Percentiles rank a stretch among this genome's conserved stretches.
phyloP scores from a whole-genome alignment of 2,329 filamentous ascomycete species.

The Emergomyces orientalis region DNA sequence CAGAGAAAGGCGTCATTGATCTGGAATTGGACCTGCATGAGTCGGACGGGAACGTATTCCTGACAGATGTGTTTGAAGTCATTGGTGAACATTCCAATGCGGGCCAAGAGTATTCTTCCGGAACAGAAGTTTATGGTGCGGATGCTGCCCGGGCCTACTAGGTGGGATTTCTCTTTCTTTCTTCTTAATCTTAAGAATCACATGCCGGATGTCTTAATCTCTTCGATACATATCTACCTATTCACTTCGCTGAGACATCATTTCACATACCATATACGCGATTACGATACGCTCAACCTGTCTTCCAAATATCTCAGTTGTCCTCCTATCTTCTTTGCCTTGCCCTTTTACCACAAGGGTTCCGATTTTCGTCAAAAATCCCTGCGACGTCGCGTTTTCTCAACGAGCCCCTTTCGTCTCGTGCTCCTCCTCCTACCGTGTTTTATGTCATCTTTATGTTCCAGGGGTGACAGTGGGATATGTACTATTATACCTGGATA shows the following conservation, averaged over 20 bases:
- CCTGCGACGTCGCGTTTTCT: neutral
- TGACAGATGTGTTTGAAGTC: neutral
- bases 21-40: neutral
- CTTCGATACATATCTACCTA: neutral
- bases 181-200: neutral
- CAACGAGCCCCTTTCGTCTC: neutral
- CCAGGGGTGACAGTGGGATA: neutral
- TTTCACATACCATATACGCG: neutral
- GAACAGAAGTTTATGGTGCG: neutral
- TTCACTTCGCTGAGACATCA: neutral
- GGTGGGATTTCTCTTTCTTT: too few relatives aligned
- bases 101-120: neutral
- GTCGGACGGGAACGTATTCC: neutral
- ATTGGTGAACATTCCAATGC: neutral
- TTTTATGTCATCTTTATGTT: neutral
- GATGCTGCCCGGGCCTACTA: neutral
- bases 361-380: neutral
- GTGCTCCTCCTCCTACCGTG: neutral
- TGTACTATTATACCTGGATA: neutral
- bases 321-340: neutral
- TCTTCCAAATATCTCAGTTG: neutral
- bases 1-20: conserved; percentile 14
- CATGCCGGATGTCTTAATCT: neutral
- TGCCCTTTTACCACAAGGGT: neutral
- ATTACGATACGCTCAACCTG: neutral